These are phyloP conservation scores for Huiozyma naganishii DNA, from an alignment of 805 yeast species.

Conservation along the genomic window DNA sequence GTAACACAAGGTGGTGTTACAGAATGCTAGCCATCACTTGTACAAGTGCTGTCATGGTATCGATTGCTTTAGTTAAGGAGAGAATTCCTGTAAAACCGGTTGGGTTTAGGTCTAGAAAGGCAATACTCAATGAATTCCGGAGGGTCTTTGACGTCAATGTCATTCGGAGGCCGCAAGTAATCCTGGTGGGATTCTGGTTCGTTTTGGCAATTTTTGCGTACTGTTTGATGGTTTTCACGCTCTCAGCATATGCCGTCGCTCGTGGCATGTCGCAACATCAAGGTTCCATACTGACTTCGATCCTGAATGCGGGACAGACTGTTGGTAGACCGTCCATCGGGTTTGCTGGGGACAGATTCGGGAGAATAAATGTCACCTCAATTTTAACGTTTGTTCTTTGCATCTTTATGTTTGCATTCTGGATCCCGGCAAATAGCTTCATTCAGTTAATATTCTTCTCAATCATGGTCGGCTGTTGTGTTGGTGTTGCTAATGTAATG, in stretches of 20 bases:
- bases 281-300: conserved; percentile 37
- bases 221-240: conserved; percentile 35
- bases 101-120: conserved; percentile 17
- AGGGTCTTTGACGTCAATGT: conserved; percentile 29
- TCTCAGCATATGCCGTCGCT: conserved; percentile 37
- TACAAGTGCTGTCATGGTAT: conserved; percentile 29
- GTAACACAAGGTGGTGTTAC: conserved; percentile 36
- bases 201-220: conserved; percentile 31
- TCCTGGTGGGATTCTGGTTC: conserved; percentile 31
- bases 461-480: conserved; percentile 33
- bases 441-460: conserved; percentile 33
- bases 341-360: conserved; percentile 33
- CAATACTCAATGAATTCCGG: conserved; percentile 13
- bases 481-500: conserved; percentile 38
- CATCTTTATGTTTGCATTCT: conserved; percentile 34
- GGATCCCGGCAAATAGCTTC: conserved; percentile 39
- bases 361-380: conserved; percentile 37
- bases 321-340: conserved; percentile 44
- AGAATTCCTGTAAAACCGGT: conserved; percentile 29
- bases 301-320: conserved; percentile 36
- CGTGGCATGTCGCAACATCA: conserved; percentile 36
- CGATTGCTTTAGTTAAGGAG: conserved; percentile 36
- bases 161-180: conserved; percentile 24
- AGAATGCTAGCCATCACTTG: conserved; percentile 35
- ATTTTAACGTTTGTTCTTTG: conserved; percentile 27